Evolutionary conservation across 495 filamentous ascomycete species (phyloP).

Genomic region (Daldinia decipiens): DNA sequence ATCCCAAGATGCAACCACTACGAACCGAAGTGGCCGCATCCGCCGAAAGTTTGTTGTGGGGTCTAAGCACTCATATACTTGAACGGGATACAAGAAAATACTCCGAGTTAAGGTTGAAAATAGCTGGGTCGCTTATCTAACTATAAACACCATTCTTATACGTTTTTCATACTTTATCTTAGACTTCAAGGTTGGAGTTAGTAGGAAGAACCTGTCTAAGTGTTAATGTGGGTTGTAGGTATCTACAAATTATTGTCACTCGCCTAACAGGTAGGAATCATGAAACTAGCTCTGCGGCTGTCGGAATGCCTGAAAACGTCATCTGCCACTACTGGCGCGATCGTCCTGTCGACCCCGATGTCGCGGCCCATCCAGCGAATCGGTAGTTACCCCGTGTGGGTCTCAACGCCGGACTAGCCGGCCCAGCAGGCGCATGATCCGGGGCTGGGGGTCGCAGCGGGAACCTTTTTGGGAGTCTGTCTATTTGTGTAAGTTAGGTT

Average conservation of each 20-base stretch:
- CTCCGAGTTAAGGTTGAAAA: not conserved
- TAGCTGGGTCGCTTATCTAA: not conserved
- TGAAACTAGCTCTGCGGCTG: slow-evolving; percentile 16
- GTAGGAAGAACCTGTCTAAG: not conserved
- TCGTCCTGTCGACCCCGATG: slow-evolving; percentile 35
- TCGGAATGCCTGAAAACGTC: slow-evolving; percentile 8
- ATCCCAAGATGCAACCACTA: slow-evolving; percentile 38
- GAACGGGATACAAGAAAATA: slow-evolving; percentile 18
- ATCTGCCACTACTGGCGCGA: not conserved
- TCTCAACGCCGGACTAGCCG: slow-evolving; percentile 25
- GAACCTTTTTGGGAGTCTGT: slow-evolving; percentile 1
- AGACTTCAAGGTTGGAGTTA: not conserved
- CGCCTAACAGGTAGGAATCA: not conserved
- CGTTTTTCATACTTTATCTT: not conserved
- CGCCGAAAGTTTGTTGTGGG: slow-evolving; percentile 34
- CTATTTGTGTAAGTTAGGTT: slow-evolving; percentile 1
- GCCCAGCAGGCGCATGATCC: slow-evolving; percentile 29
- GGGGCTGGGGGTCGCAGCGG: slow-evolving; percentile 12
- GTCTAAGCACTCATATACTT: slow-evolving; percentile 10
- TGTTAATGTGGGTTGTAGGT: not conserved
- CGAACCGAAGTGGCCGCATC: slow-evolving; percentile 24
- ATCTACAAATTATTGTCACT: not conserved
- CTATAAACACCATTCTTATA: not conserved
- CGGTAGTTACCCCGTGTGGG: slow-evolving; percentile 38
- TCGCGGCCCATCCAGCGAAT: slow-evolving; percentile 37